Conservation (phyloP, 805 yeast genomes). For the Isabelozyma gotoi region DNA sequence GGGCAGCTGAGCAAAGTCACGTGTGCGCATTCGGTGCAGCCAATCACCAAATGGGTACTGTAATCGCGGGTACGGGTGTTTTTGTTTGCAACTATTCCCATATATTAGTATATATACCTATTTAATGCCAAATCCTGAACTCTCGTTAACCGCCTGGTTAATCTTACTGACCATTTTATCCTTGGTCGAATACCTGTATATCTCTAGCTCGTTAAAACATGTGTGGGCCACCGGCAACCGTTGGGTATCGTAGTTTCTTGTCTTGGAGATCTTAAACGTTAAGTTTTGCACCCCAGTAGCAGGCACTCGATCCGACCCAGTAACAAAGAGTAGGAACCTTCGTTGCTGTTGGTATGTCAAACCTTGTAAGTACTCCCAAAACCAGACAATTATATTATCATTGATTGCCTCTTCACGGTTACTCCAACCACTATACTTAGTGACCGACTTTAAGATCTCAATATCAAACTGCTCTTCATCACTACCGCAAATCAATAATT, state of each 20-base stretch:
- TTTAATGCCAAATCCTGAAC: slow-evolving; percentile 84
- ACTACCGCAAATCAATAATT: slow-evolving; percentile 73
- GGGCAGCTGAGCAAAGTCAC: not conserved
- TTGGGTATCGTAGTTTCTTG: slow-evolving; percentile 31
- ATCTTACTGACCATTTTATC: slow-evolving; percentile 61
- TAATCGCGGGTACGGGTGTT: not conserved
- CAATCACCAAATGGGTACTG: not conserved
- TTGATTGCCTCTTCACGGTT: slow-evolving; percentile 35
- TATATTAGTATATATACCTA: slow-evolving; percentile 18
- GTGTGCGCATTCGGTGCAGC: not conserved
- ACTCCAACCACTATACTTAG: slow-evolving; percentile 71
- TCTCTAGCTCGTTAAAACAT: slow-evolving; percentile 86
- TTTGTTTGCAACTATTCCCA: not conserved
- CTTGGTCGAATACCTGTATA: slow-evolving; percentile 61
- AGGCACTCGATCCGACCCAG: slow-evolving; percentile 91
- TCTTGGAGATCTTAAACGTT: slow-evolving; percentile 65
- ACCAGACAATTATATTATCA: slow-evolving; percentile 61
- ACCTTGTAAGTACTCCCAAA: slow-evolving; percentile 75
- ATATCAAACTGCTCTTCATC: slow-evolving; percentile 67
- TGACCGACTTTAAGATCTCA: slow-evolving; percentile 63
- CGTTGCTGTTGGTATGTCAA: slow-evolving; percentile 52
- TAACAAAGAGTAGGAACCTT: slow-evolving; percentile 69
- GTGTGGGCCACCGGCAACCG: slow-evolving; percentile 87
- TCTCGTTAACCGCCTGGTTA: slow-evolving; percentile 67
- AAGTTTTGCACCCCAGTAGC: slow-evolving; percentile 86